Evolutionary conservation across 1,284 basidiomycete genomes (phyloP).

Genomic region (Flammula alnicola): DNA sequence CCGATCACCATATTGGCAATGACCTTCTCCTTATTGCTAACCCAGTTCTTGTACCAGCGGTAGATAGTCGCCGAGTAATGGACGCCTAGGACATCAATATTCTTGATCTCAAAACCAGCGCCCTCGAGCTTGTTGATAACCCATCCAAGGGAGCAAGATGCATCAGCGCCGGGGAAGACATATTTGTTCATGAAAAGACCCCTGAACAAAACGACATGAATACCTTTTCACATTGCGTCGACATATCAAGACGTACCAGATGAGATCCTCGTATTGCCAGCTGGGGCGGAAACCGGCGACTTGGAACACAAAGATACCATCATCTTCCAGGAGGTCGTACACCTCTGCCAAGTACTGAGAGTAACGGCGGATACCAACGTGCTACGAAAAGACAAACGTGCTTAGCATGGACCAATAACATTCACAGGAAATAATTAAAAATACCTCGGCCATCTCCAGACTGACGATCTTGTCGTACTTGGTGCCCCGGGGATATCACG

Average conservation of each 20-base stretch:
- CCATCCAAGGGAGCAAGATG: constrained; percentile 94
- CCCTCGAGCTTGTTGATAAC: constrained; percentile 85
- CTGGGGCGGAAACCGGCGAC: constrained; percentile 92
- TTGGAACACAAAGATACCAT: constrained; percentile 95
- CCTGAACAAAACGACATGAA: constrained; percentile 40
- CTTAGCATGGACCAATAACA: background rate
- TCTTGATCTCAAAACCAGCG: constrained; percentile 97
- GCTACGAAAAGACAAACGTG: constrained; percentile 45
- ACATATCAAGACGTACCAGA: constrained; percentile 63
- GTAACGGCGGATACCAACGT: constrained; percentile 96
- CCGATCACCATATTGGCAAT: constrained; percentile 88
- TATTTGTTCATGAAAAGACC: constrained; percentile 97
- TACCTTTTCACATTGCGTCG: background rate
- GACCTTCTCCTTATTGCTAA: constrained; percentile 88
- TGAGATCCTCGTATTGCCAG: constrained; percentile 98
- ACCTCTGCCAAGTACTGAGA: constrained; percentile 88
- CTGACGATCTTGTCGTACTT: constrained; percentile 95
- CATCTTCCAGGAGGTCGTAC: constrained; percentile 93
- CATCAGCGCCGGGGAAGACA: constrained; percentile 98
- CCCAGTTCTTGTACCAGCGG: constrained; percentile 96
- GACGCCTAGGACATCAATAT: constrained; percentile 94
- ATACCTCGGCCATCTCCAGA: constrained; percentile 96
- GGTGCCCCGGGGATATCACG: constrained; percentile 87
- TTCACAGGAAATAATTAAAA: constrained; percentile 17
- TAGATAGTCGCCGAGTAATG: constrained; percentile 96